Base-by-base conservation (phyloP, 495 filamentous ascomycete genomes). In the Neurospora discreta region DNA sequence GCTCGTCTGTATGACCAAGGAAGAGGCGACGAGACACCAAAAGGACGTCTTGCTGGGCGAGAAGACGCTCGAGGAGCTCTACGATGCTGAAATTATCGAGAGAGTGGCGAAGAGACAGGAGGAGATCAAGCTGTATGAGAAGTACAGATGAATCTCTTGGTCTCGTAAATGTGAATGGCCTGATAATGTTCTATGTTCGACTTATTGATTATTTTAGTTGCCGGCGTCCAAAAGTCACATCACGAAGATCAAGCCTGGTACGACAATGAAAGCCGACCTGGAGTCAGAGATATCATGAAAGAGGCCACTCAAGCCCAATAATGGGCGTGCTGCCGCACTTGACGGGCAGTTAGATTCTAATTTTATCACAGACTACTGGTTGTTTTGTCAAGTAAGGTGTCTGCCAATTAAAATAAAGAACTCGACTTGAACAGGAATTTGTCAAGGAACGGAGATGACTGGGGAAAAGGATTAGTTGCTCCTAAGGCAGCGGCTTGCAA, bases 1-100 rank as follows among this genome's bases (percentile, higher is more conserved):
- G 39, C 79, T 99, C 41, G 95, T 98, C 5, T 92, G 92, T 75
- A 93, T 99, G 93, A 98, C 96, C 9, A 98, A 95, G 80, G 95
- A 98, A 72, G 95, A 98, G 79, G 90, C 89, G n/a, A 82, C 85
- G 13, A 84, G 84, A 70, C 95, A 99, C 77, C 92, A 95, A 77
- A 89, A 88, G 73, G 87, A 93, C 76, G 87, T 97, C 18, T 79
- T 98, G n/a, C 88, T 85, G 73, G 92, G 86, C 1, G 85, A 82
- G 6, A 92, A 90, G 84, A 83, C 69, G 16, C 85, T 85, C 11
- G 90, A 92, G 77, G 90, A 95, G 9, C 65, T 97, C 43, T 98
- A 97, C 77, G 87, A 89, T 71, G 77, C 75, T 33, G 84, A 86
- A 23, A 87, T 90, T 1, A 76, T 94, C 13, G 85, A 89, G 73